Evolutionary conservation across 805 yeast species (phyloP).

Genomic region (Lipomyces anomalus): DNA sequence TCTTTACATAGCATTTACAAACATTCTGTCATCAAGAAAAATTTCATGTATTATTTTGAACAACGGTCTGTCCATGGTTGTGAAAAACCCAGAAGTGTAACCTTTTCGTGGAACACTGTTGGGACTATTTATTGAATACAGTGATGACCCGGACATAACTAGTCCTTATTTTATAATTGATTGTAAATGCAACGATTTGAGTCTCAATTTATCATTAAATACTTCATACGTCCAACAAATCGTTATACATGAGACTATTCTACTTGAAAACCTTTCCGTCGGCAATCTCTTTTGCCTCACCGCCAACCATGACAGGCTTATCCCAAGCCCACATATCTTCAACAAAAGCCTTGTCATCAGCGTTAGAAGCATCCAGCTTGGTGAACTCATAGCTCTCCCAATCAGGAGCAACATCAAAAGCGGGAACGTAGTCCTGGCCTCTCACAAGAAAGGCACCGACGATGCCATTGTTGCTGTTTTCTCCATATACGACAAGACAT

Average conservation of each 20-base stretch:
- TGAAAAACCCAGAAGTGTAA: no score
- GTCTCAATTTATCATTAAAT: no score
- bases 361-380: conserved; percentile 73
- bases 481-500: conserved; percentile 91
- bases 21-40: no score
- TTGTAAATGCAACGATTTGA: no score
- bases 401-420: conserved; percentile 98
- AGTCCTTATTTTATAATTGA: no score
- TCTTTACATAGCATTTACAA: no score
- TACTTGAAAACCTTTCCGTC: conserved; percentile 98
- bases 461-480: conserved; percentile 97
- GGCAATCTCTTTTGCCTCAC: conserved; percentile 78
- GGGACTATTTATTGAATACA: no score
- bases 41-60: no score
- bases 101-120: no score
- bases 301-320: conserved; percentile 76
- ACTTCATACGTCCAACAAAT: no score
- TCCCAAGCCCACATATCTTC: conserved; percentile 98
- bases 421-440: conserved; percentile 88
- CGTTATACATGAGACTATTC: conserved; percentile 29
- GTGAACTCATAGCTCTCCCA: conserved; percentile 90
- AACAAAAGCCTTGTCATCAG: conserved; percentile 72
- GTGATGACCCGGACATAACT: no score
- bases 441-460: conserved; percentile 91
- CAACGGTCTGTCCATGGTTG: no score